A percentile compares a stretch with the other conserved stretches of the same genome.
Conservation (phyloP, 108 stramenopile species). For the Cylindrotheca fusiformis region DNA sequence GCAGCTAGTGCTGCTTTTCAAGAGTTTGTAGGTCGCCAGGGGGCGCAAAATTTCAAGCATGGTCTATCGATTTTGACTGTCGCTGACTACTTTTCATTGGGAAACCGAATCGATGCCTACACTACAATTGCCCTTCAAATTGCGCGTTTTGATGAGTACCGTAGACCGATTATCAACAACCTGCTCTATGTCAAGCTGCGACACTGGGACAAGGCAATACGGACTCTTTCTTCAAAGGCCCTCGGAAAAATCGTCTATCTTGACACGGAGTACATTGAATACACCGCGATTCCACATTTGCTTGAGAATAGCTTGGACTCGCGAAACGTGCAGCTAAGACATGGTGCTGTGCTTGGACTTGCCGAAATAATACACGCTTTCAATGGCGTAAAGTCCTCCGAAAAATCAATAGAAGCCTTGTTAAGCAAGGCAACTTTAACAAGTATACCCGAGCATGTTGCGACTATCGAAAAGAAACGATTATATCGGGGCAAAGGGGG, state of each 20-base stretch:
- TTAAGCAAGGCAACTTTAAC: constrained; percentile 18
- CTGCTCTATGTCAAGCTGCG: constrained; percentile 67
- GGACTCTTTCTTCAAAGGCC: constrained; percentile 69
- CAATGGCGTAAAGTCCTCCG: constrained; percentile 23
- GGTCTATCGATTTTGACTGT: constrained; percentile 93
- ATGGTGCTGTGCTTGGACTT: constrained; percentile 84
- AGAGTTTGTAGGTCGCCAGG: constrained; percentile 78
- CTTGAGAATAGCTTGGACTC: constrained; percentile 53
- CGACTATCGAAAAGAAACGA: constrained; percentile 88
- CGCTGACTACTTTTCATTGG: constrained; percentile 96
- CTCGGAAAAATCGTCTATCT: constrained; percentile 62
- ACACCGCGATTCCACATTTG: constrained; percentile 69
- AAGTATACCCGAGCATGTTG: constrained; percentile 64
- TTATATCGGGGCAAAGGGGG: constrained; percentile 97
- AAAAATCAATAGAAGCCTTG: constrained; percentile 6
- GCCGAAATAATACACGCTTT: constrained; percentile 84
- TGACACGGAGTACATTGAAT: constrained; percentile 50
- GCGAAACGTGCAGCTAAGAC: constrained; percentile 71
- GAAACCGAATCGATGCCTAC: constrained; percentile 88
- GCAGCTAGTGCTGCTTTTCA: constrained; percentile 99
- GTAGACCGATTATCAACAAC: constrained; percentile 72
- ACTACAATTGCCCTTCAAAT: constrained; percentile 62
- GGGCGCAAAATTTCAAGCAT: constrained; percentile 85
- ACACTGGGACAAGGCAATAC: constrained; percentile 93
- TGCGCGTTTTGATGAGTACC: constrained; percentile 85